phyloP scores from a whole-genome alignment of 495 filamentous ascomycete genomes.

The Penicillium steckii region DNA sequence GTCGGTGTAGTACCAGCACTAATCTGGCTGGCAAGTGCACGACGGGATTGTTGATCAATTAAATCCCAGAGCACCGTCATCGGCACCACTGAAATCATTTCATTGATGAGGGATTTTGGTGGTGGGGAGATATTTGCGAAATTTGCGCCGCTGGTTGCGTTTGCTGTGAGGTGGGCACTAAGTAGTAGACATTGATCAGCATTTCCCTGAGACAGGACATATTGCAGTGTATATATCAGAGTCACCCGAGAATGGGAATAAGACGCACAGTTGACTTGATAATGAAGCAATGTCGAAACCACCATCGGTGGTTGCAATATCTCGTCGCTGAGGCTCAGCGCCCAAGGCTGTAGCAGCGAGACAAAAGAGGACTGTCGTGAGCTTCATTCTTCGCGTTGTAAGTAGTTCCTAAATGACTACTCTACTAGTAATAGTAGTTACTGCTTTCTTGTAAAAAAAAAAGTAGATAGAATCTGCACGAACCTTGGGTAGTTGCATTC shows the following conservation, averaged over 20 bases:
- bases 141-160: conserved; percentile 21
- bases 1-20: conserved; percentile 30
- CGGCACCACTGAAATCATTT: conserved; percentile 30
- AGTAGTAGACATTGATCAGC: no score
- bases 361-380: conserved; percentile 5
- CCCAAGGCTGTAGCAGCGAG: conserved; percentile 7
- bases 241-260: no score
- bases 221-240: not conserved
- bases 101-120: conserved; percentile 25
- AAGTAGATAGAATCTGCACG: not conserved
- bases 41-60: conserved; percentile 26
- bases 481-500: not conserved
- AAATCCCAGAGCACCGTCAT: conserved; percentile 25
- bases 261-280: conserved; percentile 15
- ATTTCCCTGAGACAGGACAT: no score
- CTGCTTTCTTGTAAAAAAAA: not conserved
- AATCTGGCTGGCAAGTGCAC: conserved; percentile 30
- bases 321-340: conserved; percentile 12
- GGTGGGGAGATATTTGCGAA: conserved; percentile 34
- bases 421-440: no score
- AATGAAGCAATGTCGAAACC: conserved; percentile 15
- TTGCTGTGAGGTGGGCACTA: conserved; percentile 10
- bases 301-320: conserved; percentile 1
- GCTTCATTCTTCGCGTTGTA: conserved; percentile 6
- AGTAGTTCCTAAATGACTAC: not conserved